Evolutionary conservation across 176 grass and related monocot genomes (phyloP), one percentile per base, ranked within the genome.

Genomic region (Alloteropsis semialata): DNA sequence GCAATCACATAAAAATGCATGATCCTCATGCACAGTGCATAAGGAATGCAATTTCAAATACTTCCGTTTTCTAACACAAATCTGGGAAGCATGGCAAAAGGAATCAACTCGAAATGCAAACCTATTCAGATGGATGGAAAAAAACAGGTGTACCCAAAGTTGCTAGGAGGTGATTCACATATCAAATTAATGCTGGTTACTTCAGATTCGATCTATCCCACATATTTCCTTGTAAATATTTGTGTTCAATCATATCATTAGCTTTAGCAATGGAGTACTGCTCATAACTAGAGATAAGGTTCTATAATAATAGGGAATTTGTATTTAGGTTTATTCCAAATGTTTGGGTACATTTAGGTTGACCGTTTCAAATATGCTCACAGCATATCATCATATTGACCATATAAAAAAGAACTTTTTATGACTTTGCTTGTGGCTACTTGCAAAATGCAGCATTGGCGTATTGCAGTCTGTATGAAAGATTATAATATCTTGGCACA

Each of bases 41-140:
- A 55, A 63, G 45, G 41, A 80, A 6, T 11, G 21, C 8, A 72
- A 51, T n/a, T 72, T 32, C 29, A 51, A 70, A 27, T 64, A 87
- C 66, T 41, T 59, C 50, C 64, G 34, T 37, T 75, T 75, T 65
- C 38, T 24, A 6, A 59, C 60, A 86, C n/a, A 81, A 73, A 69
- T n/a, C n/a, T 24, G 27, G 39, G 11, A 83, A 75, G 43, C 48
- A 66, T 79, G 44, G 29, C 5, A 15, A 32, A 27, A 66, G 58
- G 45, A 48, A 72, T 34, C 16, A 73, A 39, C 10, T 43, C n/a
- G 39, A 79, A 36, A 81, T 19, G 8, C 19, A 34, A 66, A 34
- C 19, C 65, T 71, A 16, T 66, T 72, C 38, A 45, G 13, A 49
- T 66, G 42, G 34, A 74, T 17, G 37, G 28, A 75, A 34, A 25